Base-by-base conservation (phyloP, 1,139 yeast species). In the Candida labiduridarum region DNA sequence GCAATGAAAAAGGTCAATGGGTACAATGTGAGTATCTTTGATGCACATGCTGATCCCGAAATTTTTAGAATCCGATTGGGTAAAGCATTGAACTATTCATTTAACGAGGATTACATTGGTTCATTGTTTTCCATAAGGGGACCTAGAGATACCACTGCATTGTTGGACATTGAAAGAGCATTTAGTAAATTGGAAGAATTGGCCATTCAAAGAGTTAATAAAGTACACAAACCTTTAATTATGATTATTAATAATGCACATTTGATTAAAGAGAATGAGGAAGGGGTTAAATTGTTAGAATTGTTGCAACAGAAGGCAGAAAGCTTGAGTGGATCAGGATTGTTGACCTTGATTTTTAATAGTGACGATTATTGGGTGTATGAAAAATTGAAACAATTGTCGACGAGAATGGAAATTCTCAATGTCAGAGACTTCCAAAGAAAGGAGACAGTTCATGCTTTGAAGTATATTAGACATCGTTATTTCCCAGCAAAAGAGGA, bases 291-390 rank as follows among this genome's bases (percentile, higher is more conserved):
- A 58, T 68, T 89, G 44, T 80, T 89, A n/a, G 96, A 88, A 59
- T 70, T 89, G 44, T 68, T 89, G 43, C 96, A 89, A 59, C 96
- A 89, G 60, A 88, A 89, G 61, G 96, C 96, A 0, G 96, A 89
- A 62, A 67, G 84, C 12, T 73, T 89, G 44, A 82, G 92, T 56
- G 94, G 94, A 2, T 78, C 90, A 0, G 92, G 94, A 0, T 71
- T 89, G 49, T 85, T 85, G 14, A 89, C 95, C 0, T 81, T 88
- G 66, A 71, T 89, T 4, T 88, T 89, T 72, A 87, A 87, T 59
- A 83, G 90, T 54, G 96, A 89, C 66, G 96, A 89, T 61, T 89
- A 89, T 66, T 89, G 96, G 96, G 80, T 89, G 1, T 89, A 87
- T 63, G 96, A 89, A 59, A 81, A 90, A 52, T 71, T 89, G 56